Percentiles rank a stretch among this genome's conserved stretches.
Evolutionary conservation across 2,329 filamentous ascomycete species (phyloP).

Genomic region (Fusarium palustre): DNA sequence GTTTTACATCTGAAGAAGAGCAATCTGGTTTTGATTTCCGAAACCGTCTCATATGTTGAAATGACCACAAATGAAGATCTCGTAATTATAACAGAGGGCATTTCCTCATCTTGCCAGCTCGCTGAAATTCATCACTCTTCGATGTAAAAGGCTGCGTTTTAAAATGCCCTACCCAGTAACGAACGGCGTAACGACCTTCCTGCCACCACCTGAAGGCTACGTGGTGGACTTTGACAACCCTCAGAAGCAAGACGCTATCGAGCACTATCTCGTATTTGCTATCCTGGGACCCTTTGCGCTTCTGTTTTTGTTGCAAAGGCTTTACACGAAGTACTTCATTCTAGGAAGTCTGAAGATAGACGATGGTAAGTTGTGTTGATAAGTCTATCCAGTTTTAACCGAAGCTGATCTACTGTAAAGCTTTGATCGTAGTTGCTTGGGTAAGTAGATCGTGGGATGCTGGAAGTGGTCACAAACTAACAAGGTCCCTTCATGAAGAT

Average conservation of each 20-base stretch:
- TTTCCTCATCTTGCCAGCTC: too few species aligned
- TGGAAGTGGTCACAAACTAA: fast-evolving
- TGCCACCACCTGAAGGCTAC: conserved; percentile 47
- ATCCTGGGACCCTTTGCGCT: conserved; percentile 37
- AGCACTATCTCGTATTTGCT: conserved; percentile 45
- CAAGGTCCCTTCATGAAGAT: not conserved
- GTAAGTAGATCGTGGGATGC: not conserved
- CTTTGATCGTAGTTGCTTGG: conserved; percentile 30
- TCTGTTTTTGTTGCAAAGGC: conserved; percentile 39
- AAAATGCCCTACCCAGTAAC: conserved; percentile 33
- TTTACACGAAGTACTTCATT: conserved; percentile 48
- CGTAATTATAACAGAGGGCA: not conserved
- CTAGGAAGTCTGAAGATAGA: conserved; percentile 25
- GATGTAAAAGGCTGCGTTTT: not conserved
- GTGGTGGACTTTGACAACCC: conserved; percentile 50
- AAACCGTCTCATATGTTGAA: not conserved
- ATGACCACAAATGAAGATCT: not conserved
- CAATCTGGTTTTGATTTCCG: not conserved
- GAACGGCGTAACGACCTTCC: conserved; percentile 41
- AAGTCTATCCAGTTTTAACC: fast-evolving
- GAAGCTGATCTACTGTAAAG: conserved; percentile 4
- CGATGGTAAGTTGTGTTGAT: conserved; percentile 20
- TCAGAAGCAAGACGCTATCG: conserved; percentile 32
- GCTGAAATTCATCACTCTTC: fast-evolving
- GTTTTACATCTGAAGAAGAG: not conserved